Conservation (phyloP, 176 grass and related monocot species). For the Aegilops sharonensis region DNA sequence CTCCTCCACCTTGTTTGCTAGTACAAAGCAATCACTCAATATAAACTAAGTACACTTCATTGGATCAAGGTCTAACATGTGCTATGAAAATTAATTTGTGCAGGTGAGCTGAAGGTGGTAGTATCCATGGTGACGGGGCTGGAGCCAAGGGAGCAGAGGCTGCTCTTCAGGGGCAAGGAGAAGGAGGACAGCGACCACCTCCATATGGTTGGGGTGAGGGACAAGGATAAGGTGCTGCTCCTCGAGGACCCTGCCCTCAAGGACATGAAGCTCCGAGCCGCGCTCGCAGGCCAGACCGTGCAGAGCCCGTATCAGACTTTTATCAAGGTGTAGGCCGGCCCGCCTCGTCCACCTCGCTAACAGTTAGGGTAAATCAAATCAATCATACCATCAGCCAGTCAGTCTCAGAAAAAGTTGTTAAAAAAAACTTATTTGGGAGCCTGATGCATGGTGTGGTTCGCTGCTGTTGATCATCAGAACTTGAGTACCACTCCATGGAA, state of each 20-base stretch:
- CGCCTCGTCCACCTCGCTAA: neutral
- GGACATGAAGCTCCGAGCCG: slow-evolving; percentile 61
- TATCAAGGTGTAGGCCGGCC: slow-evolving; percentile 22
- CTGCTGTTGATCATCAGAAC: neutral
- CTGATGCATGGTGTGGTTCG: neutral
- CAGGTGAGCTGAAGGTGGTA: slow-evolving; percentile 73
- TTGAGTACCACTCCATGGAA: slow-evolving; percentile 27
- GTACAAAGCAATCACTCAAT: neutral
- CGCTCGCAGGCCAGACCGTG: neutral
- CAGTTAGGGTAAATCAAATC: slow-evolving; percentile 1
- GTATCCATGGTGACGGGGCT: slow-evolving; percentile 72
- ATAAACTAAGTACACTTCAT: neutral
- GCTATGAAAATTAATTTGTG: neutral
- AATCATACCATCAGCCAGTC: neutral
- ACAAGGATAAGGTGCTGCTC: slow-evolving; percentile 82
- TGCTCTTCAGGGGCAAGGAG: slow-evolving; percentile 92
- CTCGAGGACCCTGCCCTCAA: slow-evolving; percentile 81
- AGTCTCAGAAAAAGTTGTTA: neutral
- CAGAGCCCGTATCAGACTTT: slow-evolving; percentile 2
- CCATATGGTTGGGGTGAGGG: slow-evolving; percentile 89
- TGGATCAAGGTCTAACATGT: neutral
- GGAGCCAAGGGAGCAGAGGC: slow-evolving; percentile 77
- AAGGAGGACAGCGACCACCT: slow-evolving; percentile 81
- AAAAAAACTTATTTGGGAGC: neutral
- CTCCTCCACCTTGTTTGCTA: slow-evolving; percentile 4